These are phyloP conservation scores for Globisporangium paddicum DNA, from an alignment of 352 stramenopile genomes.

Conservation along the genomic window DNA sequence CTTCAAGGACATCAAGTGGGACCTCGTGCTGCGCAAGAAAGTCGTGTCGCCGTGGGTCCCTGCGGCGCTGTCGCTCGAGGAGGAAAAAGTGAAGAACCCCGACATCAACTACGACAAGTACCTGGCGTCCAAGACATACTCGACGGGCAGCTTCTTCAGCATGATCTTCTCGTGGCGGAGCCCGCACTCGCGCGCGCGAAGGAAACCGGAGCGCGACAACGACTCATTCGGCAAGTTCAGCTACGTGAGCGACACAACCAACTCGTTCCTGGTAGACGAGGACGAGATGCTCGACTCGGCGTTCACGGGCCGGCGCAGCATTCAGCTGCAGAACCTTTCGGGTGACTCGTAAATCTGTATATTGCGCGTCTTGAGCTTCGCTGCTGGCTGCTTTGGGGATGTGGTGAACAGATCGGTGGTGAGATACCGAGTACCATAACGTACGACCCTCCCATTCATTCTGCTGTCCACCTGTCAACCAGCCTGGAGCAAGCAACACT, in stretches of 20 bases:
- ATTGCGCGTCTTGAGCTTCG: slow-evolving; percentile 1
- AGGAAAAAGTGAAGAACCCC: slow-evolving; percentile 69
- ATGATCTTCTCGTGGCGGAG: slow-evolving; percentile 81
- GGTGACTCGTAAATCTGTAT: slow-evolving; percentile 46
- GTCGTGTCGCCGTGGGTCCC: slow-evolving; percentile 72
- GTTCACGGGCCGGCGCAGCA: slow-evolving; percentile 74
- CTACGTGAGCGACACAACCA: slow-evolving; percentile 86
- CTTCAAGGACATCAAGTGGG: slow-evolving; percentile 77
- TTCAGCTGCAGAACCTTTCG: slow-evolving; percentile 79
- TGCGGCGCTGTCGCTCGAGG: slow-evolving; percentile 57
- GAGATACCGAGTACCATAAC: neutral
- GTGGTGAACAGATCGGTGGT: neutral
- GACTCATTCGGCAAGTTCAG: slow-evolving; percentile 86
- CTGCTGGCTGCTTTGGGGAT: neutral
- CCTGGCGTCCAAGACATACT: slow-evolving; percentile 74
- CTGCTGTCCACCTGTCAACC: neutral
- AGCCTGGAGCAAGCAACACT: neutral
- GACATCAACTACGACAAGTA: slow-evolving; percentile 88
- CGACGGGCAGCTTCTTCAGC: slow-evolving; percentile 76
- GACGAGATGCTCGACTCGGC: slow-evolving; percentile 86
- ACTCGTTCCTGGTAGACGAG: slow-evolving; percentile 87
- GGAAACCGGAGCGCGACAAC: slow-evolving; percentile 50
- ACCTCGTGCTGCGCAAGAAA: slow-evolving; percentile 80
- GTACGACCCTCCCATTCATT: neutral
- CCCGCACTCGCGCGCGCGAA: slow-evolving; percentile 37